A percentile compares a stretch with the other conserved stretches of the same genome.
Evolutionary conservation across 2,329 filamentous ascomycete species (phyloP).

Genomic region (Monosporascus sp.): DNA sequence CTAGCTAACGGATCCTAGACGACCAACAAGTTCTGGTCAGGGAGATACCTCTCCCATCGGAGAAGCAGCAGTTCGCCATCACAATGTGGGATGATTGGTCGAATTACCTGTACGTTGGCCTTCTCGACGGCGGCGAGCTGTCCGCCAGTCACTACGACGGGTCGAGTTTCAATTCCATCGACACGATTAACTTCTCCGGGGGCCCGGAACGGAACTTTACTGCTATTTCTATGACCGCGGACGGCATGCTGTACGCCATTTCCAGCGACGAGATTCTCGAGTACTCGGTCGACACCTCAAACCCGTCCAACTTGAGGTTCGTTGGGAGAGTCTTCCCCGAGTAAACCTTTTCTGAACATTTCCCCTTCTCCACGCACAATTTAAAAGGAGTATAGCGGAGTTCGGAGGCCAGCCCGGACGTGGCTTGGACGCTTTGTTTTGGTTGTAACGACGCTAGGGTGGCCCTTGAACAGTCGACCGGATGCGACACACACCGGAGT

Average conservation of each 20-base stretch:
- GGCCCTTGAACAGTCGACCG: too few species aligned
- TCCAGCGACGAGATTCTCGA: slow-evolving; percentile 17
- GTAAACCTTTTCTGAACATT: background rate
- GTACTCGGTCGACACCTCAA: slow-evolving; percentile 14
- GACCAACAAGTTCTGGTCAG: slow-evolving; percentile 7
- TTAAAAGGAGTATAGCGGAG: background rate
- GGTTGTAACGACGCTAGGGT: too few species aligned
- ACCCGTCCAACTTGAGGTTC: slow-evolving; percentile 19
- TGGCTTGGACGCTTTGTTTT: background rate
- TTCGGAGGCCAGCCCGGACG: background rate
- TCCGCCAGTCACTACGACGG: slow-evolving; percentile 11
- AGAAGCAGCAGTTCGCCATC: slow-evolving; percentile 14
- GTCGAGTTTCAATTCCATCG: slow-evolving; percentile 9
- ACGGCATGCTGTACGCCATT: slow-evolving; percentile 23
- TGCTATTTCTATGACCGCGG: slow-evolving; percentile 17
- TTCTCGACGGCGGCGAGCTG: slow-evolving; percentile 11
- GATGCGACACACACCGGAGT: too few species aligned
- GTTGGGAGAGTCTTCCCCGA: slow-evolving; percentile 17
- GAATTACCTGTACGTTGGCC: slow-evolving; percentile 14
- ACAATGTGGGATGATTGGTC: slow-evolving; percentile 16
- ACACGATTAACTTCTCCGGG: slow-evolving; percentile 14
- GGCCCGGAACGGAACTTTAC: slow-evolving; percentile 18
- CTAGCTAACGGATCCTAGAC: background rate
- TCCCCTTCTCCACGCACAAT: too few species aligned
- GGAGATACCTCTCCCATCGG: slow-evolving; percentile 8